Conservation (phyloP, 2,329 filamentous ascomycete genomes). For the Penicillium fuscoglaucum region DNA sequence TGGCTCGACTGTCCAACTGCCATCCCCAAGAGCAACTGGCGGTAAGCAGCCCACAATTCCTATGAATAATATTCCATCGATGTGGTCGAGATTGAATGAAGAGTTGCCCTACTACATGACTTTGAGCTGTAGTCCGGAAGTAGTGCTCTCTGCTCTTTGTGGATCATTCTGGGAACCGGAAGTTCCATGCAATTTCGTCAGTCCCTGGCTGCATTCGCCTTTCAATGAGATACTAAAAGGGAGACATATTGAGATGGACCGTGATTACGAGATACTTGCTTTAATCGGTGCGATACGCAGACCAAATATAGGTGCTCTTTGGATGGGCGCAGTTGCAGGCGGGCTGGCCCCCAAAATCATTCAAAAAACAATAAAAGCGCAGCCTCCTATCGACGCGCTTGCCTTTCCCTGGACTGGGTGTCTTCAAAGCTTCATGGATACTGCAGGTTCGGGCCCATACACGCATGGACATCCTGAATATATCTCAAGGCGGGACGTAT, state of each 20-base stretch:
- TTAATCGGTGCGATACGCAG: constrained; percentile 16
- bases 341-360: no score
- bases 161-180: constrained; percentile 19
- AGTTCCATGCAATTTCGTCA: constrained; percentile 21
- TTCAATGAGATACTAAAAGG: constrained; percentile 10
- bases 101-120: constrained; percentile 16
- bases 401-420: no score
- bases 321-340: constrained; percentile 4
- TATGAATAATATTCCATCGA: neutral
- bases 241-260: no score
- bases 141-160: constrained; percentile 16
- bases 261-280: constrained; percentile 10
- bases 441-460: no score
- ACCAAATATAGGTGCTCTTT: constrained; percentile 12
- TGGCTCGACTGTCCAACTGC: constrained; percentile 11
- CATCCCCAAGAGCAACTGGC: constrained; percentile 2
- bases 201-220: constrained; percentile 20
- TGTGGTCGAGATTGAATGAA: neutral
- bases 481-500: constrained; percentile 5
- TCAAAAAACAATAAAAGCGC: no score
- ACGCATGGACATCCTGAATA: no score
- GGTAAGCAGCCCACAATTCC: neutral
- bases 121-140: constrained; percentile 17
- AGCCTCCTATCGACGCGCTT: no score
- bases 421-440: no score